Evolutionary conservation across 73 alveolate species (phyloP).

Genomic region (Halteria grandinella): DNA sequence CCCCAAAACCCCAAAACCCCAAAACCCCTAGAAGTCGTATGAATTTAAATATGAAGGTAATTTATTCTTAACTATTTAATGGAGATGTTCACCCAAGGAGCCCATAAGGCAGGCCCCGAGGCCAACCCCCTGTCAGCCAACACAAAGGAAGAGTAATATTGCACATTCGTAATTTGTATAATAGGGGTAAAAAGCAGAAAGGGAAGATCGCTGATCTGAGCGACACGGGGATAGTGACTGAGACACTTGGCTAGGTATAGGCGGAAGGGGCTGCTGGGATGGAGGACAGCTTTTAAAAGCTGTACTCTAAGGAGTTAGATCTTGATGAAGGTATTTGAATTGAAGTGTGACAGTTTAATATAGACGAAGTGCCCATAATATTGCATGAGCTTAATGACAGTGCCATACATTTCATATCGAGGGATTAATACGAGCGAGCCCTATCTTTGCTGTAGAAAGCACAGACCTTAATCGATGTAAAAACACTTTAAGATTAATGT

Average conservation of each 20-base stretch:
- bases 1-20: background rate
- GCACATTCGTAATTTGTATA: background rate
- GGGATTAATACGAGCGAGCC: constrained; percentile 71
- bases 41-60: no score
- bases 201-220: constrained; percentile 8
- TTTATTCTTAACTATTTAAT: no score
- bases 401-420: constrained; percentile 70
- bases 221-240: constrained; percentile 41
- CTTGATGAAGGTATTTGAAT: constrained; percentile 45
- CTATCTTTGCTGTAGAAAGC: constrained; percentile 66
- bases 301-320: constrained; percentile 45
- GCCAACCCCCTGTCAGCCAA: no score
- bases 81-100: no score
- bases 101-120: no score
- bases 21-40: no score
- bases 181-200: background rate
- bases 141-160: no score
- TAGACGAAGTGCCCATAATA: constrained; percentile 72
- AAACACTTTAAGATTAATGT: background rate
- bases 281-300: constrained; percentile 32
- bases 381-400: constrained; percentile 71
- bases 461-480: constrained; percentile 65
- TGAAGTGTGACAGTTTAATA: background rate
- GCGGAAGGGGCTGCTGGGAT: constrained; percentile 3
- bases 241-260: background rate